phyloP scores from a whole-genome alignment of 805 yeast species.

The Yamadazyma sp. region DNA sequence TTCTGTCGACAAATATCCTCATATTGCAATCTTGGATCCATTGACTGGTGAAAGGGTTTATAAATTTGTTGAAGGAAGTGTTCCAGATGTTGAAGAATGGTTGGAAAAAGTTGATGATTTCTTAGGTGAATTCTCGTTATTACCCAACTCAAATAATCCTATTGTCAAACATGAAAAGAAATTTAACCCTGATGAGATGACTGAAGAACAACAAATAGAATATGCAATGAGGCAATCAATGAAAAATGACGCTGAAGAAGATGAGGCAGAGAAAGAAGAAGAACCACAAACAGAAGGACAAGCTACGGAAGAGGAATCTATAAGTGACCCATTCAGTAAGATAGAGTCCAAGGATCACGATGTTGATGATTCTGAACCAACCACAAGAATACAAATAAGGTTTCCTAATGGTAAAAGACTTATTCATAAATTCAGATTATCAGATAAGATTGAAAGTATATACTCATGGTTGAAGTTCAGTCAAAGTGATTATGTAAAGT shows the following conservation, averaged over 20 bases:
- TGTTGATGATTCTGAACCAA: conserved; percentile 64
- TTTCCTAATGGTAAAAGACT: conserved; percentile 82
- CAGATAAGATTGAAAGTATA: conserved; percentile 55
- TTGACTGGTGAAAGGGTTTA: conserved; percentile 89
- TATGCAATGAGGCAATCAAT: conserved; percentile 70
- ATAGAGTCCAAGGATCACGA: conserved; percentile 51
- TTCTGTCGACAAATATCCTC: conserved; percentile 71
- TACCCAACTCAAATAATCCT: conserved; percentile 64
- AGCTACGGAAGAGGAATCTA: conserved; percentile 7
- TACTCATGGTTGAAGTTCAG: conserved; percentile 66
- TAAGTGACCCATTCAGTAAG: conserved; percentile 33
- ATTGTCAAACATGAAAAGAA: conserved; percentile 55
- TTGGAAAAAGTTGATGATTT: conserved; percentile 68
- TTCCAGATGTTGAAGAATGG: conserved; percentile 61
- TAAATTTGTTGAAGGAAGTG: conserved; percentile 64
- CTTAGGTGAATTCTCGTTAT: conserved; percentile 59
- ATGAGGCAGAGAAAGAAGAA: conserved; percentile 16
- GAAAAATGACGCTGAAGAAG: conserved; percentile 27
- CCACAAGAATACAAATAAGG: conserved; percentile 83
- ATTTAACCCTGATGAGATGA: conserved; percentile 60
- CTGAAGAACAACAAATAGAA: conserved; percentile 83
- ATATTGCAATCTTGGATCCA: conserved; percentile 89
- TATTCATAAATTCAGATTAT: conserved; percentile 61
- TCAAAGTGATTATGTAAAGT: conserved; percentile 46
- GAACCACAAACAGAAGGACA: conserved; percentile 11